Base-by-base conservation (phyloP, 805 yeast genomes). In the Vanderwaltozyma tropicalis region DNA sequence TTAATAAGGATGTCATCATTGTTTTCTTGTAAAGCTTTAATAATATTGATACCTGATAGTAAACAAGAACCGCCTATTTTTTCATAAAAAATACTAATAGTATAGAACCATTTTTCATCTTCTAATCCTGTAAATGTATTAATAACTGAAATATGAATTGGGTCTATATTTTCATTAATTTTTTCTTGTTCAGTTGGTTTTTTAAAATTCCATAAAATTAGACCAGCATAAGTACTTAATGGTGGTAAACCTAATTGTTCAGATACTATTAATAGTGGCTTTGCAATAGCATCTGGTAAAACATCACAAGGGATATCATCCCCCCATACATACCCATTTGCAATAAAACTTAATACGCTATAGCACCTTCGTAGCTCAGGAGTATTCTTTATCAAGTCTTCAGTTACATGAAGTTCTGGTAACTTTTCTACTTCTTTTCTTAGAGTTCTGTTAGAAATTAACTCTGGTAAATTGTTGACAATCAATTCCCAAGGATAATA, bases 41-140 rank as follows among this genome's bases (percentile, higher is more conserved):
- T 68, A 1, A 89, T 84, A 22, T 74, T 74, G 38, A 84, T 55
- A 1, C 95, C 95, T 18, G 71, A 61, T 2, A 68, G 66, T 29
- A 88, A 63, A 40, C 85, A 74, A 11, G 72, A 68, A 0, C 92
- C 89, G 30, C 96, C 95, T 42, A 71, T 75, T 48, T 75, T 71
- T 61, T 88, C 97, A 52, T 89, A 84, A 45, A 76, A 84, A 1
- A 86, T 89, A 50, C 92, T 79, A 9, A 88, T 89, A 41, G 87
- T 65, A 58, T 85, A 88, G 57, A 88, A 88, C 97, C 97, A 88
- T 46, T 82, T 74, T 61, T 88, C 97, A 61, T 88, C 96, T 30
- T 79, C 74, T 4, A 86, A 74, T 1, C 96, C 96, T 0, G 96
- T 87, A 56, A 78, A 89, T 1, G 96, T 86, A 55, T 74, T 76